Conservation (phyloP, 345 rosid genomes). For the Bruguiera sexangula region DNA sequence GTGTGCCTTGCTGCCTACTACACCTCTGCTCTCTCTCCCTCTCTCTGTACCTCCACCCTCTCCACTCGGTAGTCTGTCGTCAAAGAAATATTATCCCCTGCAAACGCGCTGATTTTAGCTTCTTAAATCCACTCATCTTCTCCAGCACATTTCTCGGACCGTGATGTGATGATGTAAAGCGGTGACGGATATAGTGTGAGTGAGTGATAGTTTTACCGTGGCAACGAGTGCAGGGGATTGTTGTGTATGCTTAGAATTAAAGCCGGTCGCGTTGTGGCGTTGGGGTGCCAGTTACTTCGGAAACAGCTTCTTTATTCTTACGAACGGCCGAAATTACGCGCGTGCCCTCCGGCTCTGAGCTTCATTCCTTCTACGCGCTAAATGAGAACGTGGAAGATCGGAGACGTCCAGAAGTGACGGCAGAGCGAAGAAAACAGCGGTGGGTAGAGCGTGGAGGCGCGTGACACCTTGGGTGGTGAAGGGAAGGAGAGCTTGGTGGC, state of each 20-base stretch:
- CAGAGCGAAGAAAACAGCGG: background rate
- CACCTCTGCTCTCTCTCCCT: constrained; percentile 10
- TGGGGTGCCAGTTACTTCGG: constrained; percentile 33
- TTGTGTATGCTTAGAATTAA: background rate
- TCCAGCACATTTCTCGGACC: background rate
- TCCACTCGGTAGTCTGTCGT: background rate
- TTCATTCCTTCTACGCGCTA: background rate
- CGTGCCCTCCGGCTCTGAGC: background rate
- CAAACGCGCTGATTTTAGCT: background rate
- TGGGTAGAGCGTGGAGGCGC: constrained; percentile 13
- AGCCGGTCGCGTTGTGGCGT: constrained; percentile 18
- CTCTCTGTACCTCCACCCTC: background rate
- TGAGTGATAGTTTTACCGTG: background rate
- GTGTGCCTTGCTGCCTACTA: constrained; percentile 19
- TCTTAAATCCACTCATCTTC: accelerated
- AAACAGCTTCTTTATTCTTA: constrained; percentile 30
- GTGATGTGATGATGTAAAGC: background rate
- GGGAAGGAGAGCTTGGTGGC: background rate
- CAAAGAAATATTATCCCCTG: constrained; percentile 5
- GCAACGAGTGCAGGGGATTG: background rate
- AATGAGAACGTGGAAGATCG: background rate
- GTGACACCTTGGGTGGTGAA: background rate
- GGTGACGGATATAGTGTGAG: background rate
- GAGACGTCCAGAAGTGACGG: constrained; percentile 8
- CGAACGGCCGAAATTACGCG: constrained; percentile 19